Evolutionary conservation across 2,329 filamentous ascomycete genomes (phyloP), one percentile per base, ranked within the genome.

Genomic region (Trichoderma lentiforme): DNA sequence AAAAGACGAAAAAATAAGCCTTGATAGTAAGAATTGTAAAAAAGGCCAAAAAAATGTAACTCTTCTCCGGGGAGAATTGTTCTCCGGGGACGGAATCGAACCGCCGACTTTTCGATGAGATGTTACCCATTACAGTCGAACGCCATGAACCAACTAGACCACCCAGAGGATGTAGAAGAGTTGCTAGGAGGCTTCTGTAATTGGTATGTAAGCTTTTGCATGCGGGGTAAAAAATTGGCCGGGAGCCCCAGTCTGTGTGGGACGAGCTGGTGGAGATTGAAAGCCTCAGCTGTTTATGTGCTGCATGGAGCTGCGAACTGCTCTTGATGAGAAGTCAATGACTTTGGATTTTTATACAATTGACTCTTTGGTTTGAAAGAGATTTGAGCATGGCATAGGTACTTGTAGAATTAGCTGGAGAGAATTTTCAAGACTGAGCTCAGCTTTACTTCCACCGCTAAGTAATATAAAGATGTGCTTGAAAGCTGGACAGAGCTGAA

Each of bases 61-160:
- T 71, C 69, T 71, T 70, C 66, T 72, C 71, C 66, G 69, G 47
- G 26, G 60, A 63, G 58, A 61, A 64, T 57, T 57, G 53, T 56
- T 71, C 69, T 71, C 69, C 69, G 66, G 60, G 34, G 71, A 71
- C 69, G 75, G 76, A 77, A 68, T 77, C 76, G 76, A 77, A 77
- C 76, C 76, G 75, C 75, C 76, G 76, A 77, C 76, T 72, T 76
- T 76, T 67, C 72, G 76, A 71, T 77, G 72, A 74, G 66, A 74
- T 74, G 74, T 70, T 43, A 53, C 51, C 71, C 65, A 69, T 77
- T 77, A 77, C 76, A 77, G 76, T 71, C 76, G 72, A 65, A 76
- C 73, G 76, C 75, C 74, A 76, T 76, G 72, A 77, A 75, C 76
- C 76, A 77, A 76, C 76, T 77, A 76, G 74, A 75, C 76, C 74